A percentile compares a stretch with the other conserved stretches of the same genome.
phyloP scores from a whole-genome alignment of 164 flowering plant genomes.

The Pachysandra terminalis region DNA sequence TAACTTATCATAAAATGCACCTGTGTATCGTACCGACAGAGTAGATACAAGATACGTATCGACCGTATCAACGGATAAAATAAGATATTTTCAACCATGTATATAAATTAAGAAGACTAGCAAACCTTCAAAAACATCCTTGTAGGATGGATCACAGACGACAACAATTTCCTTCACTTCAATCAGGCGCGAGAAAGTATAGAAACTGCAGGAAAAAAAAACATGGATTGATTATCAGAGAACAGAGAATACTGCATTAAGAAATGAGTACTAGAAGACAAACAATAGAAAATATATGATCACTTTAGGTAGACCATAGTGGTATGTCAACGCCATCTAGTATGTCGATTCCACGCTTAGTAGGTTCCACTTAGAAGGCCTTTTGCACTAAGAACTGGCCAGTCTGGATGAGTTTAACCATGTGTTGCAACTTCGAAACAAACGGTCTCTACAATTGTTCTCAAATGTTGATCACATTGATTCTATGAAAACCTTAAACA shows the following conservation, averaged over 20 bases:
- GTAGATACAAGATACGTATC: too few relatives aligned
- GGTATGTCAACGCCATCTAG: background rate
- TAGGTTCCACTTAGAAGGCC: constrained; percentile 3
- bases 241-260: background rate
- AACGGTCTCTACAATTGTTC: background rate
- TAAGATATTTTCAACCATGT: too few relatives aligned
- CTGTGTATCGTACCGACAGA: too few relatives aligned
- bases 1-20: too few relatives aligned
- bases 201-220: constrained; percentile 65
- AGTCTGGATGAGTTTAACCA: background rate
- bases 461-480: background rate
- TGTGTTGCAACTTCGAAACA: background rate
- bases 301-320: background rate
- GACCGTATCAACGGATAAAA: too few relatives aligned
- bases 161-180: constrained; percentile 95
- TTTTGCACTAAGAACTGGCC: background rate
- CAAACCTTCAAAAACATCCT: constrained; percentile 88
- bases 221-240: background rate
- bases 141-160: constrained; percentile 96
- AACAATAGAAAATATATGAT: background rate
- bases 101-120: too few relatives aligned
- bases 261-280: background rate
- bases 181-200: constrained; percentile 66
- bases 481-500: background rate
- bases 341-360: background rate